Conservation (phyloP, 1,284 basidiomycete genomes). For the Ceratobasidium sp. region DNA sequence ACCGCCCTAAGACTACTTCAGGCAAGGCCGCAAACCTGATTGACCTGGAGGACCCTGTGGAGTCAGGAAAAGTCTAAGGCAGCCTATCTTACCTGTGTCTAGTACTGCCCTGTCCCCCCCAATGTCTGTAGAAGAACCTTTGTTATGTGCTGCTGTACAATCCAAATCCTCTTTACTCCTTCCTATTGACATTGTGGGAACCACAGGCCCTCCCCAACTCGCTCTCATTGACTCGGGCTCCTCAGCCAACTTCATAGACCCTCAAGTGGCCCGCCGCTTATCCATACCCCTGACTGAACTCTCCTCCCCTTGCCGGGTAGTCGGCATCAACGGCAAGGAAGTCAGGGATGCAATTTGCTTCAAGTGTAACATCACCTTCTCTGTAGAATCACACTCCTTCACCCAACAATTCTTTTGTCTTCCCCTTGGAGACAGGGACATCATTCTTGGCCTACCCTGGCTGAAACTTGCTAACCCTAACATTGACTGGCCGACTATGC, state of each 20-base stretch:
- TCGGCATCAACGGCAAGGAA: neutral
- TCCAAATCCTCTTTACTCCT: neutral
- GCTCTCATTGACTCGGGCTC: neutral
- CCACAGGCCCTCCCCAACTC: neutral
- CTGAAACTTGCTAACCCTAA: neutral
- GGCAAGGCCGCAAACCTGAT: neutral
- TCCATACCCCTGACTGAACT: neutral
- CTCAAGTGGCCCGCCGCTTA: neutral
- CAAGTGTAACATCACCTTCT: neutral
- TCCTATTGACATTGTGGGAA: too few relatives aligned
- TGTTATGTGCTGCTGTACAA: neutral
- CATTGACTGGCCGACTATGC: neutral
- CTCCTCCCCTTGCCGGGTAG: neutral
- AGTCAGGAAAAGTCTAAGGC: neutral
- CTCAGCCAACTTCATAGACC: neutral
- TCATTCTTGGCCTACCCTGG: neutral
- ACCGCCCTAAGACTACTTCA: neutral
- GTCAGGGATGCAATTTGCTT: neutral
- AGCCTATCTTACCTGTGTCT: constrained; percentile 12
- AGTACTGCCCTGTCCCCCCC: neutral
- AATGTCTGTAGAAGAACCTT: neutral
- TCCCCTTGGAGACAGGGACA: neutral
- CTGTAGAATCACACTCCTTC: neutral
- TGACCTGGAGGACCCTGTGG: neutral
- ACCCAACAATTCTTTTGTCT: neutral